Base-by-base conservation (phyloP, 176 grass and related monocot species). In the sorghum (Sorghum bicolor) region DNA sequence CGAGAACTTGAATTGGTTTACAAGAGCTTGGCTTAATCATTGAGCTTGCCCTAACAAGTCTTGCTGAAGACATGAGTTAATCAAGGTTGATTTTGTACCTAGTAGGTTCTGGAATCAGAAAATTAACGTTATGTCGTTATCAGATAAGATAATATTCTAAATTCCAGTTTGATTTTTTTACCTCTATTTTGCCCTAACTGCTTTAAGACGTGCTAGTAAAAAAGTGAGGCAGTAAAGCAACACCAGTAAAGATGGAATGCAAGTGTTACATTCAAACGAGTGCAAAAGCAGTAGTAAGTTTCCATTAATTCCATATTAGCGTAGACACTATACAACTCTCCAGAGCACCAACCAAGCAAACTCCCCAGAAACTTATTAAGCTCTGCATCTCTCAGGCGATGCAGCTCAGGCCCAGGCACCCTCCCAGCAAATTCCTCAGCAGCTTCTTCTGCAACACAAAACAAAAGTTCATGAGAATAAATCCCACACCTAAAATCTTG, bases 371-470 rank as follows among this genome's bases (percentile, higher is more conserved):
- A 36, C 45, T 40, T 22, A 64, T 75, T 87, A 13, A 38, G 36
- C n/a, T 63, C 20, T 24, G 66, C 50, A 12, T 73, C 41, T 25
- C 65, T 97, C 83, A 97, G 33, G 94, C 88, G 83, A 97, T 82
- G 87, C 94, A 92, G 74, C 40, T 94, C 64, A 97, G 65, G 10
- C 92, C 91, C 16, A 94, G 76, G 70, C 92, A 94, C n/a, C 88
- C 92, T 81, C 90, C 88, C 16, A 91, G 87, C 80, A 94, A 76
- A 89, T 90, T 91, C 85, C 86, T 76, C 74, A 94, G 69, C 40
- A 92, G 55, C 70, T 89, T 97, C 84, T 94, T 97, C 94, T 97
- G 90, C 92, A 91, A 67, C 22, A 84, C 37, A 75, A 92, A 92
- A 64, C 32, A 47, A 7, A 77, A 39, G 50, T 41, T 10, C 33